Conservation (phyloP, 2,329 filamentous ascomycete genomes). For the Penicillium capsulatum region DNA sequence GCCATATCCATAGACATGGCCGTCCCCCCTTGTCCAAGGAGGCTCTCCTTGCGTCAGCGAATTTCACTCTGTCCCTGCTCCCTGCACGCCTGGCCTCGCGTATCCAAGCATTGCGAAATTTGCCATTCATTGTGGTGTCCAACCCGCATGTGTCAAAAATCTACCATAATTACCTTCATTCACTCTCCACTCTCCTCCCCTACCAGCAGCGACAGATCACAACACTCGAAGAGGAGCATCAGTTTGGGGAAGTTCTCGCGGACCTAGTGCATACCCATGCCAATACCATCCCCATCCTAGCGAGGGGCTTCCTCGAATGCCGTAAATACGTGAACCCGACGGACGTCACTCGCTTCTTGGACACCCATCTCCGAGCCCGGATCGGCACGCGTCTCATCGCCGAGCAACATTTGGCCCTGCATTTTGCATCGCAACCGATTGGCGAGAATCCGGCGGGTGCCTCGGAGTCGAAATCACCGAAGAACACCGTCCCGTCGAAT, state of each 20-base stretch:
- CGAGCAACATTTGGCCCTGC: slow-evolving; percentile 93
- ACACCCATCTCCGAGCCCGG: slow-evolving; percentile 86
- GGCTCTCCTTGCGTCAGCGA: slow-evolving; percentile 81
- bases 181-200: slow-evolving; percentile 81
- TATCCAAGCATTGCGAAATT: slow-evolving; percentile 85
- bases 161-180: slow-evolving; percentile 94
- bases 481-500: slow-evolving; percentile 42
- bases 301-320: slow-evolving; percentile 88
- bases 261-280: slow-evolving; percentile 93
- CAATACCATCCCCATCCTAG: slow-evolving; percentile 90
- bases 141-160: slow-evolving; percentile 93
- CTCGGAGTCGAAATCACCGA: slow-evolving; percentile 10
- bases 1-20: slow-evolving; percentile 55
- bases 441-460: slow-evolving; percentile 49
- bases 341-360: slow-evolving; percentile 87
- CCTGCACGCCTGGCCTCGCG: slow-evolving; percentile 89
- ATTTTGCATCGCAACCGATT: slow-evolving; percentile 69
- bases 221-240: slow-evolving; percentile 78
- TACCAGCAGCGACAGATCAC: slow-evolving; percentile 70
- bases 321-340: slow-evolving; percentile 77
- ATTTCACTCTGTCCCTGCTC: slow-evolving; percentile 89
- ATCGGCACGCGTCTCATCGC: slow-evolving; percentile 93
- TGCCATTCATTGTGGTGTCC: slow-evolving; percentile 97
- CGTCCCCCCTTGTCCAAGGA: slow-evolving; percentile 76
- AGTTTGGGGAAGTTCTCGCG: slow-evolving; percentile 87